Evolutionary conservation across 805 yeast species (phyloP).

Genomic region (Yarrowia phangngaensis): DNA sequence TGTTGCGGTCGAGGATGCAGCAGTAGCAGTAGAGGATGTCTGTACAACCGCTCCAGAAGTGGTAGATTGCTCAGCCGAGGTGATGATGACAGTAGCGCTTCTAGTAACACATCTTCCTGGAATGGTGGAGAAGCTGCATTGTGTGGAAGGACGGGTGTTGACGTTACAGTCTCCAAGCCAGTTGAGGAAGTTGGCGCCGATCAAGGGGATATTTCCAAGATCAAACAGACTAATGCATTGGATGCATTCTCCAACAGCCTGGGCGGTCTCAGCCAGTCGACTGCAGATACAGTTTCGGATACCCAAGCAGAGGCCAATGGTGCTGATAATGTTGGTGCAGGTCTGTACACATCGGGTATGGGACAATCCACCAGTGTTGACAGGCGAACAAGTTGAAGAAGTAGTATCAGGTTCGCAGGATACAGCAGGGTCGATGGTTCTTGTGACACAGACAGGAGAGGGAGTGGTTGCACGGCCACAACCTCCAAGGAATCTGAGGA

Average conservation of each 20-base stretch:
- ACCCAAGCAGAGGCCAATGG: slow-evolving; percentile 7
- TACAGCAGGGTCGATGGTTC: slow-evolving; percentile 4
- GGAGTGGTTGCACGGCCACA: slow-evolving; percentile 12
- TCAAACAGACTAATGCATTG: slow-evolving; percentile 7
- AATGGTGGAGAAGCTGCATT: slow-evolving; percentile 3
- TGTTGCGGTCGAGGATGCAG: too few relatives aligned
- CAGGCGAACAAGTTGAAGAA: neutral
- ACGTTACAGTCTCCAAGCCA: slow-evolving; percentile 1
- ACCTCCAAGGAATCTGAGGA: neutral
- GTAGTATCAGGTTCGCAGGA: slow-evolving; percentile 12
- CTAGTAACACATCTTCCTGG: slow-evolving; percentile 3
- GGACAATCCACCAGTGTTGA: neutral
- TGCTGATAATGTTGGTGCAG: neutral
- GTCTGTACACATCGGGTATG: neutral
- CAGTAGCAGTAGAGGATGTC: too few relatives aligned
- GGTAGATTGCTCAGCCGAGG: slow-evolving; percentile 2
- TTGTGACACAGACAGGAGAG: slow-evolving; percentile 3
- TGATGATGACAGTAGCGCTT: slow-evolving; percentile 3
- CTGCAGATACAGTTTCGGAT: slow-evolving; percentile 4
- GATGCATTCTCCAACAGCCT: slow-evolving; percentile 6
- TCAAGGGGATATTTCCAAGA: slow-evolving; percentile 3
- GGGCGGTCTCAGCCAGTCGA: slow-evolving; percentile 3
- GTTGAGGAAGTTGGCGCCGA: slow-evolving; percentile 13
- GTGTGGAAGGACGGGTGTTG: neutral
- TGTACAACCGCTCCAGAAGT: too few relatives aligned